A percentile compares a stretch with the other conserved stretches of the same genome.
These are phyloP conservation scores for Phytophthora ohioensis DNA, from an alignment of 352 stramenopile genomes.

Conservation along the genomic window DNA sequence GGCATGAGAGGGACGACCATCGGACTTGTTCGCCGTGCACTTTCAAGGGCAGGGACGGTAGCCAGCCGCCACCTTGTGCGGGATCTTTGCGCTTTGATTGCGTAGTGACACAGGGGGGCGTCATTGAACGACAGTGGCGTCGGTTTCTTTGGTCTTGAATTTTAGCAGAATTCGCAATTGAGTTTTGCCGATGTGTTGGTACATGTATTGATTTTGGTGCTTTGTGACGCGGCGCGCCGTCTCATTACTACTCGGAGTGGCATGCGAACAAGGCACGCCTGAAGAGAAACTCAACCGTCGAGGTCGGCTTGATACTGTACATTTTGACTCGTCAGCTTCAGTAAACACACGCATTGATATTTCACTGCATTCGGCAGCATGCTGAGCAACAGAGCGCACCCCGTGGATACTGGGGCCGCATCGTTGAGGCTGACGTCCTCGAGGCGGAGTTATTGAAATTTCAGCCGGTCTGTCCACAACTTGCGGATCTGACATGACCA, in stretches of 20 bases:
- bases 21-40: background rate
- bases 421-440: too few species aligned
- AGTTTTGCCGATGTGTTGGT: too few species aligned
- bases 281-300: background rate
- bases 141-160: background rate
- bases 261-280: background rate
- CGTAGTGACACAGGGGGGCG: conserved; percentile 18
- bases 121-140: background rate
- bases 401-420: too few species aligned
- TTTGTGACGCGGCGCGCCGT: background rate
- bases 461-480: conserved; percentile 4
- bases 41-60: background rate
- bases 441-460: conserved; percentile 17
- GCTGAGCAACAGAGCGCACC: too few species aligned
- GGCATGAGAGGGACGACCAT: background rate
- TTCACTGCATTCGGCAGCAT: background rate
- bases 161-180: too few species aligned
- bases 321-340: background rate
- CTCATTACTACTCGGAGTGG: conserved; percentile 9
- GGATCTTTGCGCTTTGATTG: conserved; percentile 23
- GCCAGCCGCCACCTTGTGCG: background rate
- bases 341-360: background rate
- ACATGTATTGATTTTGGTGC: background rate
- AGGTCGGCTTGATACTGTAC: background rate
- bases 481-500: conserved; percentile 1